Percentiles rank a stretch among this genome's conserved stretches.
Evolutionary conservation across 2,329 filamentous ascomycete species (phyloP).

Genomic region (Colletotrichum tofieldiae): DNA sequence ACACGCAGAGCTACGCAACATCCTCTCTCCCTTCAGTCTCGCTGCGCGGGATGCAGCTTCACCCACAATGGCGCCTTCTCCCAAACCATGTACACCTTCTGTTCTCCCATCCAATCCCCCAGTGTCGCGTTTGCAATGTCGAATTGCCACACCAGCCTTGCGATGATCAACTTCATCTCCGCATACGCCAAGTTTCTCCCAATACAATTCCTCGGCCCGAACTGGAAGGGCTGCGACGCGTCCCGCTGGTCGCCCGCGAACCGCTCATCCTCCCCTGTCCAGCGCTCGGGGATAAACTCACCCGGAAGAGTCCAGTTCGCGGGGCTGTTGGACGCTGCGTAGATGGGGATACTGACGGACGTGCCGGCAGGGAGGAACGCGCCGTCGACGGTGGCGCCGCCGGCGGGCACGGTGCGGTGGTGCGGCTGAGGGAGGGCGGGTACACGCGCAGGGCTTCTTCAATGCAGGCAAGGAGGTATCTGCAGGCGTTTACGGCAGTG

Average conservation of each 20-base stretch:
- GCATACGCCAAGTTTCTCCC: constrained; percentile 64
- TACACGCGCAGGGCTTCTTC: constrained; percentile 47
- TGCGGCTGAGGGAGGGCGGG: constrained; percentile 42
- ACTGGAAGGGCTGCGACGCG: constrained; percentile 62
- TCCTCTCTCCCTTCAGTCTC: neutral
- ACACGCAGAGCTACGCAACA: too few relatives aligned
- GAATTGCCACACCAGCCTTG: constrained; percentile 62
- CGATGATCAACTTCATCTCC: constrained; percentile 64
- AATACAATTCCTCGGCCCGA: constrained; percentile 65
- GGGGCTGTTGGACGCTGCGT: constrained; percentile 1
- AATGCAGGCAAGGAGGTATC: constrained; percentile 48
- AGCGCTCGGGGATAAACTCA: constrained; percentile 65
- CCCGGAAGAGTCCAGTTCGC: constrained; percentile 60
- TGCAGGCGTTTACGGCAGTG: constrained; percentile 33
- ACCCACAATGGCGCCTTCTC: constrained; percentile 24
- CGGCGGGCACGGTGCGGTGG: constrained; percentile 16
- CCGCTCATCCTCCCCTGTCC: constrained; percentile 41
- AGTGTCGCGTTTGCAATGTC: constrained; percentile 57
- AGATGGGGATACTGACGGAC: constrained; percentile 50
- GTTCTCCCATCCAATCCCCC: constrained; percentile 54
- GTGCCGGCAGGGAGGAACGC: constrained; percentile 51
- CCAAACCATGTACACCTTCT: constrained; percentile 23
- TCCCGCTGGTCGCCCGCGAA: constrained; percentile 54
- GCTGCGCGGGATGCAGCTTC: constrained; percentile 5
- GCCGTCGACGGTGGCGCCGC: constrained; percentile 45